Base-by-base conservation (phyloP, 805 yeast genomes). In the Lipomyces spencermartinsiae region DNA sequence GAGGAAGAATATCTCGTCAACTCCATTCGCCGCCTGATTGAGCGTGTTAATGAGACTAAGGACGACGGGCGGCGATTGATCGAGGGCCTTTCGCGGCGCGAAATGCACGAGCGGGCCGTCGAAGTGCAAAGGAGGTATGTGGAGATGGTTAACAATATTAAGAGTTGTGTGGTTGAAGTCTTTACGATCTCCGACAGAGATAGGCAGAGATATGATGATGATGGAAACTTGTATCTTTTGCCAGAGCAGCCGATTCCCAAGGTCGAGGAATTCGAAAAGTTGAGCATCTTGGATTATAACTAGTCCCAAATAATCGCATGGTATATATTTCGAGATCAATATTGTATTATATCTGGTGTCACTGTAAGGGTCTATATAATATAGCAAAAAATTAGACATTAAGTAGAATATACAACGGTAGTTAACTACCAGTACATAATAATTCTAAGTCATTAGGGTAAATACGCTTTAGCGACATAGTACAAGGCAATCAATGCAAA, bases 1-100 rank as follows among this genome's bases (percentile, higher is more conserved):
- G 99, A 95, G 78, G 99, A 95, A 78, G 98, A 95, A 78, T 95
- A 95, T 78, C 85, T 95, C 65, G 89, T 95, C 59, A 87, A 86
- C 73, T 93, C 98, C 2, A 87, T 92, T 67, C 95, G 97, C 3
- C 87, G 99, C 76, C 83, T 95, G 77, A 79, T 92, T 43, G 98
- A 92, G 64, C 86, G 99, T 73, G 79, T 95, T 66, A 85, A 86
- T 58, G 87, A 85, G 72, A 90, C 97, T 0, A 85, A 86, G 72
- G 82, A 86, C 0, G 99, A 95, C 74, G 93, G 95, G 1, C 74
- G 84, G 25, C 84, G 84, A 70, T 83, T 95, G 69, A 85, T 93
- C 53, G 94, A 90, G 71, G 94, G 89, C 0, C 82, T 95, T 69
- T 76, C 91, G 33, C 86, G 97, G 77, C 84, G 97, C 75, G 77